Evolutionary conservation across 192 early-diverging fungal species (phyloP), one percentile per base, ranked within the genome.

Genomic region (Funneliformis mosseae): DNA sequence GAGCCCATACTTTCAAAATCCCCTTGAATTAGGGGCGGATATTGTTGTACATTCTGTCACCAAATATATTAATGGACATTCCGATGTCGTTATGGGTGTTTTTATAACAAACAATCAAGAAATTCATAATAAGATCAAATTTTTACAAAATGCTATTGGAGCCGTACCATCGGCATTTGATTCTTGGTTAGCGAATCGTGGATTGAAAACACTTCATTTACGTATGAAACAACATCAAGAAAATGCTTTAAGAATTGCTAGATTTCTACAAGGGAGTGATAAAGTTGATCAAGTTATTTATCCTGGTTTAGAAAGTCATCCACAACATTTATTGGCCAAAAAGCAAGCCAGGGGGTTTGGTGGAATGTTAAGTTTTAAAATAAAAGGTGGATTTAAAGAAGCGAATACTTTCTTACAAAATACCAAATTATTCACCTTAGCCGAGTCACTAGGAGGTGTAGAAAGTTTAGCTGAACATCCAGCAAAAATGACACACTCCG

Each of bases 41-140:
- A 91, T 99, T 80, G 97, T 98, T 21, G 94, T 98, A 11, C 96
- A 99, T 88, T 97, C 96, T 23, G 96, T 97, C 27, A 99, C 97
- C 75, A 98, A 98, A 86, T 99, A 98, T 87, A 94, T 99, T 84
- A 98, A 98, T 88, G 97, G 98, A 63, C 97, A 99, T 86, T 97
- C 96, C 27, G 98, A 99, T 86, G 97, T 98, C 33, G 94, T 99
- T 21, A 97, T 98, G 96, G 98, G 98, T 83, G 90, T 97, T 42
- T 96, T 95, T 25, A 90, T 93, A 25, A 97, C 95, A 69, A 94
- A 90, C 84, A 83, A 90, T 83, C 91, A 93, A 33, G 90, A 87
- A 66, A 81, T 98, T 67, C 87, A 88, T 69, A 89, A 91, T 28
- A 94, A 92, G 83, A 85, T 99, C 42, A 85, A 87, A 59, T 99